Conservation (phyloP, 768 basidiomycete genomes). For the Boletellus emodensis region DNA sequence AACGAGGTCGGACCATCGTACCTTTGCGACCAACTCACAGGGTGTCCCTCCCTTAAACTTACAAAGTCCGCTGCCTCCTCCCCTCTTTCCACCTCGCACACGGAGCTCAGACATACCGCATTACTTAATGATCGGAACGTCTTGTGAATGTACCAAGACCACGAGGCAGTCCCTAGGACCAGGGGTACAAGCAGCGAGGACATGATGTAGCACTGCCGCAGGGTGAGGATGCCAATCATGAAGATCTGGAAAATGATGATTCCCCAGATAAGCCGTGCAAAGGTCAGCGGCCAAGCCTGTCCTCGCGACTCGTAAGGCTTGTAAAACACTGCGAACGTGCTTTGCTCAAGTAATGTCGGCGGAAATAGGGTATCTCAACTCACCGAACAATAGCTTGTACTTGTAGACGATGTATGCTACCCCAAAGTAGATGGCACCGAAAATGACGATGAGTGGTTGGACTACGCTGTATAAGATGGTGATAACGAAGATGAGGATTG, state of each 20-base stretch:
- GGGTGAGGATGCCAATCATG: slow-evolving; percentile 95
- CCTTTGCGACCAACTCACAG: slow-evolving; percentile 89
- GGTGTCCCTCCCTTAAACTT: slow-evolving; percentile 74
- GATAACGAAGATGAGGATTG: slow-evolving; percentile 93
- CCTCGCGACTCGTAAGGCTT: slow-evolving; percentile 98
- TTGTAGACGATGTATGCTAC: slow-evolving; percentile 95
- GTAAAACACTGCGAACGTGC: slow-evolving; percentile 74
- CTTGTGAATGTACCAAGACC: slow-evolving; percentile 75
- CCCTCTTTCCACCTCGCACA: slow-evolving; percentile 86
- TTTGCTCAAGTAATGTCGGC: neutral
- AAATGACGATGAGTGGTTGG: slow-evolving; percentile 91
- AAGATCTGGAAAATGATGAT: slow-evolving; percentile 91
- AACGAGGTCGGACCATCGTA: slow-evolving; percentile 19
- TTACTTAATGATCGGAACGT: slow-evolving; percentile 70
- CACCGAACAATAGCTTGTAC: slow-evolving; percentile 93
- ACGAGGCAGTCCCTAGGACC: slow-evolving; percentile 66
- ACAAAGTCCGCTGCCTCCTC: slow-evolving; percentile 79
- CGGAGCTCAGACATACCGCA: slow-evolving; percentile 80
- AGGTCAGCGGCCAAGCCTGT: slow-evolving; percentile 97
- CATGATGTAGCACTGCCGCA: slow-evolving; percentile 52
- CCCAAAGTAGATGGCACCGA: slow-evolving; percentile 97
- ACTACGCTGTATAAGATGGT: slow-evolving; percentile 94
- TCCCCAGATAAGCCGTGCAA: slow-evolving; percentile 87
- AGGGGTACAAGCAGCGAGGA: slow-evolving; percentile 71
- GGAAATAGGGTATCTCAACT: slow-evolving; percentile 22